These are phyloP conservation scores for Musa acuminata DNA, from an alignment of 176 grass and related monocot genomes.

Conservation along the genomic window DNA sequence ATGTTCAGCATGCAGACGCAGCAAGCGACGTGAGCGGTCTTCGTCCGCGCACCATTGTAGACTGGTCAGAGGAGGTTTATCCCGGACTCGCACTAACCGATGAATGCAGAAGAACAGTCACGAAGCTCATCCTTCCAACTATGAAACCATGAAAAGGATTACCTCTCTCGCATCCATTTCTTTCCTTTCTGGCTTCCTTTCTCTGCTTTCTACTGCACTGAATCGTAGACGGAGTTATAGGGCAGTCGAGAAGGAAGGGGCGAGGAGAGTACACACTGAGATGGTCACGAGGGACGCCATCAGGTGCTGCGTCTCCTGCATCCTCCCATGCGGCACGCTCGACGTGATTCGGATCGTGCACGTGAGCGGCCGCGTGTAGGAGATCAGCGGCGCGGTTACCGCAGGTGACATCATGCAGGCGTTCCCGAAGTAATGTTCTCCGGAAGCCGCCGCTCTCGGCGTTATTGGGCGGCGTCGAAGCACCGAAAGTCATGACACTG, in stretches of 20 bases:
- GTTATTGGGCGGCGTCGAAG: slow-evolving; percentile 29
- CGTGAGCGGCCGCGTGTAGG: slow-evolving; percentile 78
- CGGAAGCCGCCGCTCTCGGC: slow-evolving; percentile 53
- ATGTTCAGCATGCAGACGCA: too few relatives aligned
- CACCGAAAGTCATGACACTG: slow-evolving; percentile 58
- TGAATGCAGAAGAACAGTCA: too few relatives aligned
- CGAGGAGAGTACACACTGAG: too few relatives aligned
- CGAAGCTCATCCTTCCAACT: not conserved
- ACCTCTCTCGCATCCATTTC: too few relatives aligned
- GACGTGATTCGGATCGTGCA: slow-evolving; percentile 93
- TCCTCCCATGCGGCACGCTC: slow-evolving; percentile 87
- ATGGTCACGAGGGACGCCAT: slow-evolving; percentile 42
- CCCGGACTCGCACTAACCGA: too few relatives aligned
- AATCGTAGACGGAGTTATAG: not conserved
- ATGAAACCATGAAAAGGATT: not conserved
- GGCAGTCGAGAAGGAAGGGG: too few relatives aligned
- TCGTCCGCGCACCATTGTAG: not conserved
- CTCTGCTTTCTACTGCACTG: too few relatives aligned
- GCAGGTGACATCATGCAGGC: slow-evolving; percentile 90
- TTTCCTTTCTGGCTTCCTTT: not conserved
- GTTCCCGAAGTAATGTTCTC: slow-evolving; percentile 74
- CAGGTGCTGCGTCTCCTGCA: slow-evolving; percentile 95
- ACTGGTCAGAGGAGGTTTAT: not conserved
- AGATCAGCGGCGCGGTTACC: slow-evolving; percentile 60
- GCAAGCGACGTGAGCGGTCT: not conserved